These are phyloP conservation scores for Aspergillus taichungensis DNA, from an alignment of 495 filamentous ascomycete species.

Conservation along the genomic window DNA sequence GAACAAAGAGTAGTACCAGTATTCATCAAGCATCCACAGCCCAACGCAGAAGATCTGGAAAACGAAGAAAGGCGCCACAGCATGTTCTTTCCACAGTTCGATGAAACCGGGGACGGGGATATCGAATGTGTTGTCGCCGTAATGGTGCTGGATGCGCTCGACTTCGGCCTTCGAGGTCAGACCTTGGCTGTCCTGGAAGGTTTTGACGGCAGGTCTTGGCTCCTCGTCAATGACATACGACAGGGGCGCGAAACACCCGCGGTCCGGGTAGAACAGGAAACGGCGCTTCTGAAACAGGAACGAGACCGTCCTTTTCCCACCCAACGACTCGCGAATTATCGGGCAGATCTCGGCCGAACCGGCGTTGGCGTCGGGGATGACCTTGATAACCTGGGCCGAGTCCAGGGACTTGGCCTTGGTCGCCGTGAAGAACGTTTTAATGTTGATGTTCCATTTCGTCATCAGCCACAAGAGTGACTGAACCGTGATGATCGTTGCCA, in stretches of 20 bases:
- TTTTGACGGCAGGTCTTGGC: conserved; percentile 64
- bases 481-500: conserved; percentile 73
- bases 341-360: conserved; percentile 82
- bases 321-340: conserved; percentile 62
- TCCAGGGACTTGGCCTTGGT: conserved; percentile 59
- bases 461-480: conserved; percentile 90
- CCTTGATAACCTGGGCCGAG: conserved; percentile 83
- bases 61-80: conserved; percentile 97
- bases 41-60: conserved; percentile 99
- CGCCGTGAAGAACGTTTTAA: conserved; percentile 74
- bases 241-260: conserved; percentile 66
- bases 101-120: conserved; percentile 93
- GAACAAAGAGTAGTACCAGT: conserved; percentile 99
- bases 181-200: conserved; percentile 72
- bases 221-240: conserved; percentile 77
- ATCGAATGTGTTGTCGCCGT: conserved; percentile 94
- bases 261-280: conserved; percentile 71
- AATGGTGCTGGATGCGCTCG: conserved; percentile 74
- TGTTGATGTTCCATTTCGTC: conserved; percentile 92
- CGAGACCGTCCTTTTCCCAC: conserved; percentile 64
- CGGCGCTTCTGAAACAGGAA: conserved; percentile 98
- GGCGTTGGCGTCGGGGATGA: conserved; percentile 83
- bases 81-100: conserved; percentile 96
- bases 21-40: conserved; percentile 97
- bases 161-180: conserved; percentile 63